A percentile compares a stretch with the other conserved stretches of the same genome.
These are phyloP conservation scores for Claviceps capensis DNA, from an alignment of 2,329 filamentous ascomycete genomes.

Conservation along the genomic window DNA sequence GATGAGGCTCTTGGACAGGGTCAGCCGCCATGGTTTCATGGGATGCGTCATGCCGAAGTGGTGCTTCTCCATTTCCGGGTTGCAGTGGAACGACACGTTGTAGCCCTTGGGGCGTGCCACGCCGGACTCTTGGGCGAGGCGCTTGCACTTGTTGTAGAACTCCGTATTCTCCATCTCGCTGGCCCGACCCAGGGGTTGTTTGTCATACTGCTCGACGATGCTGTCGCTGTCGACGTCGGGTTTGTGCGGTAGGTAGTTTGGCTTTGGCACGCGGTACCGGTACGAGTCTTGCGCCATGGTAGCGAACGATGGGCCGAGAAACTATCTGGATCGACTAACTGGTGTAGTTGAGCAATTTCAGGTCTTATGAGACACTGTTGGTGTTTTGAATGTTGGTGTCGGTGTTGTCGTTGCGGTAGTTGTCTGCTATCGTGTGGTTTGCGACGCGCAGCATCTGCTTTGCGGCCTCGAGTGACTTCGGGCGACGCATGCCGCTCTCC, in stretches of 20 bases:
- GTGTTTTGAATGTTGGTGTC: neutral
- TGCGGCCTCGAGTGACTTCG: neutral
- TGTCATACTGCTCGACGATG: constrained; percentile 37
- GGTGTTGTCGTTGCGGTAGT: neutral
- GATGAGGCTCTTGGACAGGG: constrained; percentile 87
- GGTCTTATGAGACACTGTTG: neutral
- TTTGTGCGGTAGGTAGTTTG: constrained; percentile 46
- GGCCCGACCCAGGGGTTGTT: constrained; percentile 33
- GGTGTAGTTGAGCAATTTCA: too few species aligned
- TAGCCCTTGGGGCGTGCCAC: constrained; percentile 74
- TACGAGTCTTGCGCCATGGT: constrained; percentile 31
- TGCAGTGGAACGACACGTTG: constrained; percentile 90
- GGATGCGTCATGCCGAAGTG: constrained; percentile 95
- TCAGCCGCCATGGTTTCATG: constrained; percentile 98
- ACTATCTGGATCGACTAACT: neutral
- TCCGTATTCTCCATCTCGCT: constrained; percentile 41
- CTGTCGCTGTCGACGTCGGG: constrained; percentile 36
- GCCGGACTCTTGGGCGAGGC: constrained; percentile 45
- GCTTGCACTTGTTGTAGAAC: constrained; percentile 44
- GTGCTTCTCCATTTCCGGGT: constrained; percentile 86
- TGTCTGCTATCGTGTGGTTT: neutral
- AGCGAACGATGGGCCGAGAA: neutral
- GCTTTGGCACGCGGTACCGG: constrained; percentile 39
- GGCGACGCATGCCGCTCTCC: neutral
- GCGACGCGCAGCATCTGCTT: neutral